Base-by-base conservation (phyloP, 805 yeast genomes). In the Candida silvicultrix region DNA sequence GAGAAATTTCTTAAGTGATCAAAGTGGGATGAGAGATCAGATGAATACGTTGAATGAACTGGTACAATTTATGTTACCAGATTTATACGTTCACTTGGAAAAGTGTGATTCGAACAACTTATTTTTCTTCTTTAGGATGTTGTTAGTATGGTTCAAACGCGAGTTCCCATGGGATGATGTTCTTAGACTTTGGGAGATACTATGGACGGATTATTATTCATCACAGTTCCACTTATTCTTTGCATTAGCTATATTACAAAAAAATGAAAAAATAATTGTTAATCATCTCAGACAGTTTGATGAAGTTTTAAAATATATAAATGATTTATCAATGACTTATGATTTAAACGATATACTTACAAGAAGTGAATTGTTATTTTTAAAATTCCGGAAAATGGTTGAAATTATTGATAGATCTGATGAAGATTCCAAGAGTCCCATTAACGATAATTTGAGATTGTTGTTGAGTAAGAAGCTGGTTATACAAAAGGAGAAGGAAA, bases 61-160 rank as follows among this genome's bases (percentile, higher is more conserved):
- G 36, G 85, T 86, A n/a, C 95, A 86, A 54, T 80, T 94, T 52
- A 85, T 92, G 94, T 68, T 89, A 40, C 99, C 99, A 1, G 75
- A 81, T 43, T 68, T 94, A 43, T 89, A 85, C 61, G 71, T 80
- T 22, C 98, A 94, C 63, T 70, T 94, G 51, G 90, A 80, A 45
- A 81, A 83, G 60, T 89, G 96, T 58, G 97, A 90, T 53, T 83
- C 96, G 3, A 85, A 83, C 28, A 90, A 94, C 60, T 73, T 94
- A 50, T 94, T 94, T 61, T 94, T 94, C 72, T 89, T 90, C 57
- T 94, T 94, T 71, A 72, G 98, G 49, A 92, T 94, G 98, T 68
- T 94, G 15, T 70, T 94, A 36, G 97, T 94, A 2, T 90, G 97
- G 96, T 94, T 78, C 62, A 94, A 94, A 63, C 78, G 99, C 42